phyloP scores from a whole-genome alignment of 345 rosid species.

The Brassica nigra region DNA sequence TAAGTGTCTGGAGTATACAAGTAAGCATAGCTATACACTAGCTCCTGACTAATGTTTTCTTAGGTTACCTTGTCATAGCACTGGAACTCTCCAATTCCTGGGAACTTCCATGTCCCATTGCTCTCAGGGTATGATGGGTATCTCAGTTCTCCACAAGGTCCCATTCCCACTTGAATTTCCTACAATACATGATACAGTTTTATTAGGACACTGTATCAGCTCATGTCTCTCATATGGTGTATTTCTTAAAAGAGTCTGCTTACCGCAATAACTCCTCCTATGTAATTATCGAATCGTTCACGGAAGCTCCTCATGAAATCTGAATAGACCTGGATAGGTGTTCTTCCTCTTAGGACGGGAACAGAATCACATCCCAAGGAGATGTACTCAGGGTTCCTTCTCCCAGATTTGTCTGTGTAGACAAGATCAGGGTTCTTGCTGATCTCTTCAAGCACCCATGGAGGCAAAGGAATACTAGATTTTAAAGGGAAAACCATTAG shows the following conservation, averaged over 20 bases:
- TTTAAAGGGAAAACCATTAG: conserved; percentile 26
- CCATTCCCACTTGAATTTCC: conserved; percentile 99
- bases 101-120: conserved; percentile 91
- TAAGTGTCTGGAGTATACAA: background rate
- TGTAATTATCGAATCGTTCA: conserved; percentile 62
- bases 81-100: conserved; percentile 98
- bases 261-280: conserved; percentile 81
- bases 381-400: conserved; percentile 91
- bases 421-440: conserved; percentile 88
- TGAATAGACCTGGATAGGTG: conserved; percentile 86
- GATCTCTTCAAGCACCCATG: conserved; percentile 96
- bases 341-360: conserved; percentile 82
- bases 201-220: background rate
- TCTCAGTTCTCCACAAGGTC: conserved; percentile 95
- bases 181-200: conserved; percentile 40
- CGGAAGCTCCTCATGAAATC: conserved; percentile 97
- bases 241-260: conserved; percentile 30
- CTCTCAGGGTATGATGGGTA: conserved; percentile 95
- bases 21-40: background rate
- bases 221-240: background rate
- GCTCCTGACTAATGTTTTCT: conserved; percentile 3
- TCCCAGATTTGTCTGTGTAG: conserved; percentile 87
- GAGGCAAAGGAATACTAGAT: conserved; percentile 85
- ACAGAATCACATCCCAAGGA: conserved; percentile 87
- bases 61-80: conserved; percentile 84